Conservation (phyloP, 2,329 filamentous ascomycete species). For the Claviceps capensis region DNA sequence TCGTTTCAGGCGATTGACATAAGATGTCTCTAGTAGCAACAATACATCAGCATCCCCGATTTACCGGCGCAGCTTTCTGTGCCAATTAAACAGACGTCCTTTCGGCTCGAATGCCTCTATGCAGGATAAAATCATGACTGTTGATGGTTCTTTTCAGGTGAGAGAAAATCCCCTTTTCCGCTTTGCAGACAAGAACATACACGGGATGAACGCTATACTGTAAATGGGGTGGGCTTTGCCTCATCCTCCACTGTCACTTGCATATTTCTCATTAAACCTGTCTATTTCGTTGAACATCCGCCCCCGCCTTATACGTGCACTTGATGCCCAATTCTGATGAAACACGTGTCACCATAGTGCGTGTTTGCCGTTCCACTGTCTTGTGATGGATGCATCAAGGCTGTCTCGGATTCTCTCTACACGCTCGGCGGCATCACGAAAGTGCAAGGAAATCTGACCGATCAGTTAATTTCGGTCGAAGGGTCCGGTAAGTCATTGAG, state of each 20-base stretch:
- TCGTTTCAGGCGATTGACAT: not conserved
- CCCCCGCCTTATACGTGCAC: not conserved
- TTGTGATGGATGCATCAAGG: conserved; percentile 79
- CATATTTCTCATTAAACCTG: not conserved
- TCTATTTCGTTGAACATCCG: too few relatives aligned
- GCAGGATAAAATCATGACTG: conserved; percentile 24
- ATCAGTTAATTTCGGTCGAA: conserved; percentile 73
- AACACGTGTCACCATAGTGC: conserved; percentile 43
- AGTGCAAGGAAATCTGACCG: conserved; percentile 66
- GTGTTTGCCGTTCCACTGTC: conserved; percentile 90
- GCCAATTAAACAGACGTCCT: conserved; percentile 3
- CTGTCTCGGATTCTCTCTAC: conserved; percentile 66
- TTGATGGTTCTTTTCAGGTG: conserved; percentile 33
- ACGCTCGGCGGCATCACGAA: conserved; percentile 69
- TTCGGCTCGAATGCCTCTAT: not conserved
- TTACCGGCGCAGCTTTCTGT: conserved; percentile 13
- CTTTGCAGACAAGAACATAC: not conserved
- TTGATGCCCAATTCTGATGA: conserved; percentile 17
- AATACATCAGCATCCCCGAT: conserved; percentile 16
- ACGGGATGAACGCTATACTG: too few relatives aligned
- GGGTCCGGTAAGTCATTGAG: conserved; percentile 54
- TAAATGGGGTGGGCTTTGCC: not conserved
- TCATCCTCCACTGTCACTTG: not conserved
- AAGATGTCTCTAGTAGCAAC: conserved; percentile 16
- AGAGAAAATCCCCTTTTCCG: not conserved